Evolutionary conservation across 495 filamentous ascomycete species (phyloP), one percentile per base, ranked within the genome.

Genomic region (Xylaria telfairii): DNA sequence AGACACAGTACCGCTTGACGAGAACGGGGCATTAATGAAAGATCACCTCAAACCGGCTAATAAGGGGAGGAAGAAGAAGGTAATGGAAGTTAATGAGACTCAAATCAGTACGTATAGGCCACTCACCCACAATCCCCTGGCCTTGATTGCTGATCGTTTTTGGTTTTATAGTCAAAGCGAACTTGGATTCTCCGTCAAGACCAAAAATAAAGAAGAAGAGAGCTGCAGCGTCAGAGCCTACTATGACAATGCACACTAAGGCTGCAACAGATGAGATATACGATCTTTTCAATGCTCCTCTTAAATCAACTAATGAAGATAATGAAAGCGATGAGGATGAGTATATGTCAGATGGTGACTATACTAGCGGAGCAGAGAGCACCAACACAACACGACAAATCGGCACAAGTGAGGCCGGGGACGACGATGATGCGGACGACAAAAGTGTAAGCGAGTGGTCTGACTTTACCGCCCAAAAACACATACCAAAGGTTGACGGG

Each of bases 221-320:
- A 30, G 73, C 51, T 59, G 53, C 65, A 26, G 86, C 88, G 15
- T 80, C 87, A 2, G 94, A 97, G 76, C 93, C 94, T 32, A 99
- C 96, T 1, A 98, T 99, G 95, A 99, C 96, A 1, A 87, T 99
- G 72, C 93, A 98, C 76, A 99, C 96, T 21, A 93, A 90, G 63
- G 95, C 95, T 65, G 96, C 96, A 1, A 97, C 94, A 60, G 95
- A 98, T 75, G 96, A 98, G 72, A 98, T 99, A 60, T 97, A 98
- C 79, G 93, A 92, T 70, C 90, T 99, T 49, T 98, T 99, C 82
- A 98, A 96, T 75, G 93, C 96, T 57, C 95, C 96, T 9, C 79
- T 97, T 56, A 89, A 92, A 73, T 73, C 85, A 17, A 73, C 73
- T 3, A 72, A 74, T 41, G 76, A 83, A 21, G 79, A 85, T 13